Evolutionary conservation across 1,284 basidiomycete genomes (phyloP), one percentile per base, ranked within the genome.

Genomic region (Grifola frondosa): DNA sequence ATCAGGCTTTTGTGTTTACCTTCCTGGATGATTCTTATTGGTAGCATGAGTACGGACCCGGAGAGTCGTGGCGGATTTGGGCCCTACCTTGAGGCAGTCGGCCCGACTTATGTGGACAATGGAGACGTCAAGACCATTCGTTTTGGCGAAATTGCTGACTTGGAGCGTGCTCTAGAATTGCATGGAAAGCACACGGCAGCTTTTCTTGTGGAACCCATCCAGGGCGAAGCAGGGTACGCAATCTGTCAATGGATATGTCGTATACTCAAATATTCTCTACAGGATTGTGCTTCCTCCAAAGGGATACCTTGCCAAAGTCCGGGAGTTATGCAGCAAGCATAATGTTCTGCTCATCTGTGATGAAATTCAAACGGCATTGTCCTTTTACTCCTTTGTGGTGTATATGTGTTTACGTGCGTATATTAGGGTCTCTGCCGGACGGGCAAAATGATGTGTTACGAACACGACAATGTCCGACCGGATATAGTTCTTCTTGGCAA

Each of bases 271-370:
- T 28, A 49, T 29, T 23, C 22, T 23, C 22, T 30, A 37, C 47
- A 89, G 91, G 17, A 96, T 98, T 58, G 83, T 96, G 42, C 89
- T 99, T 12, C 96, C 96, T 0, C 83, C 87, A n/a, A 76, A 80
- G 20, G 93, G 94, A 6, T 99, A 99, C 69, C 78, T 99, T 32
- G 64, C 78, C 25, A 70, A 80, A 51, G 85, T 87, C 17, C 82
- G 86, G 42, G 83, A 80, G 49, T 75, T 98, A 16, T 99, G 97
- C 80, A 88, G 87, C 71, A 83, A 91, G 70, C 83, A 97, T 70
- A 94, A 97, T 50, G 93, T 97, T 0, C 75, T 99, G 15, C 74
- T 99, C 35, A 98, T 99, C 62, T 95, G 92, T 58, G 96, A 99
- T 63, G 96, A 99, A 68, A 95, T 99, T 53, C 96, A 99, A 69